Evolutionary conservation across 768 basidiomycete genomes (phyloP).

Genomic region (Phallus indusiatus): DNA sequence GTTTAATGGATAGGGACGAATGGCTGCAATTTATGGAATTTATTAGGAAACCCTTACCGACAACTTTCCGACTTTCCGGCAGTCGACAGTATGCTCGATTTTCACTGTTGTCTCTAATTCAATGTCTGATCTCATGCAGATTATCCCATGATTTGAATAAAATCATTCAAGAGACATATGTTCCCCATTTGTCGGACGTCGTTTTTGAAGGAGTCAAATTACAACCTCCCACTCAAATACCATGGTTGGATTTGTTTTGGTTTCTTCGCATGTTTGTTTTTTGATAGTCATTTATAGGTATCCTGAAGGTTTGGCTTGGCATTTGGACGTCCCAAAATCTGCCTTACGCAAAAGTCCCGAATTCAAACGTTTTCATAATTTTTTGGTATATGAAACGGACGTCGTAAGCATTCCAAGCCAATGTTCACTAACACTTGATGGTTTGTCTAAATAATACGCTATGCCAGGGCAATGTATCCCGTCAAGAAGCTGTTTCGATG

Average conservation of each 20-base stretch:
- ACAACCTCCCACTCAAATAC: constrained; percentile 72
- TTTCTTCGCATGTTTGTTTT: constrained; percentile 9
- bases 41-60: constrained; percentile 69
- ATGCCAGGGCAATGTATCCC: constrained; percentile 80
- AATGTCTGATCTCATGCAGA: constrained; percentile 26
- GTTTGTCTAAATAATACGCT: neutral
- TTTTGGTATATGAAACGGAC: constrained; percentile 96
- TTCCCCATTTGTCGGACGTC: constrained; percentile 64
- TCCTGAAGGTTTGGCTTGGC: constrained; percentile 93
- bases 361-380: constrained; percentile 92
- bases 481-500: constrained; percentile 99
- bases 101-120: constrained; percentile 13
- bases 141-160: constrained; percentile 68
- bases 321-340: constrained; percentile 85
- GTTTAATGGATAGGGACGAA: constrained; percentile 65
- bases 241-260: constrained; percentile 48
- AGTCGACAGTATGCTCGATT: constrained; percentile 59
- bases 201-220: constrained; percentile 68
- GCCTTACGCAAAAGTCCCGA: constrained; percentile 79
- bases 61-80: constrained; percentile 88
- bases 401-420: constrained; percentile 48
- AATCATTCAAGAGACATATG: constrained; percentile 66
- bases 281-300: constrained; percentile 49
- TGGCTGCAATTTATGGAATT: constrained; percentile 66
- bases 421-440: neutral